Evolutionary conservation across 805 yeast species (phyloP).

Genomic region (Pichia heedii): DNA sequence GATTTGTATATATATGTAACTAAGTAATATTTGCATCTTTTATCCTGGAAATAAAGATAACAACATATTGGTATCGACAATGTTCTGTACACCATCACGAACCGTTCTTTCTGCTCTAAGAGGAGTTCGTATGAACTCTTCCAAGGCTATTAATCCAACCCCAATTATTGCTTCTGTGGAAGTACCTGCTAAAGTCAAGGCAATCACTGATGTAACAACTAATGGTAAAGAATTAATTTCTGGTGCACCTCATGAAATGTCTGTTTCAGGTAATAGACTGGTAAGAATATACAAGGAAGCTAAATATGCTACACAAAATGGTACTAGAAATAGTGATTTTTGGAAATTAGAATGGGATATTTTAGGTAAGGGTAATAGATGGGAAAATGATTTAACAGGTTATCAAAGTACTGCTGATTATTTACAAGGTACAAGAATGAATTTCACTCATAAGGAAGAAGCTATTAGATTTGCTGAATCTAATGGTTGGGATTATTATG

Average conservation of each 20-base stretch:
- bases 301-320: constrained; percentile 77
- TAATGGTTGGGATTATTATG: constrained; percentile 79
- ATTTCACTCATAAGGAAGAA: constrained; percentile 65
- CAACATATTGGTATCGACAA: no score
- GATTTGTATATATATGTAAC: no score
- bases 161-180: constrained; percentile 11
- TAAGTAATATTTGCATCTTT: no score
- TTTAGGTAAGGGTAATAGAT: constrained; percentile 63
- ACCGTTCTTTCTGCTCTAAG: not conserved
- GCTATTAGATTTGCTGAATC: constrained; percentile 67
- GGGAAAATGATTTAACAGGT: constrained; percentile 88
- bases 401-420: constrained; percentile 73
- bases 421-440: constrained; percentile 71
- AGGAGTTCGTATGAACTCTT: constrained; percentile 8
- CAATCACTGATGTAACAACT: constrained; percentile 12
- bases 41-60: no score
- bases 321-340: constrained; percentile 38
- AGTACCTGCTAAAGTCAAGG: constrained; percentile 11
- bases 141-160: constrained; percentile 1
- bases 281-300: constrained; percentile 73
- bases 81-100: constrained; percentile 6
- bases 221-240: constrained; percentile 48
- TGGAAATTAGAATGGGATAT: constrained; percentile 88
- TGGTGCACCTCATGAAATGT: constrained; percentile 69
- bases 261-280: constrained; percentile 41